Evolutionary conservation across 2,329 filamentous ascomycete species (phyloP).

Genomic region (Ophiocordyceps camponoti-saundersi): DNA sequence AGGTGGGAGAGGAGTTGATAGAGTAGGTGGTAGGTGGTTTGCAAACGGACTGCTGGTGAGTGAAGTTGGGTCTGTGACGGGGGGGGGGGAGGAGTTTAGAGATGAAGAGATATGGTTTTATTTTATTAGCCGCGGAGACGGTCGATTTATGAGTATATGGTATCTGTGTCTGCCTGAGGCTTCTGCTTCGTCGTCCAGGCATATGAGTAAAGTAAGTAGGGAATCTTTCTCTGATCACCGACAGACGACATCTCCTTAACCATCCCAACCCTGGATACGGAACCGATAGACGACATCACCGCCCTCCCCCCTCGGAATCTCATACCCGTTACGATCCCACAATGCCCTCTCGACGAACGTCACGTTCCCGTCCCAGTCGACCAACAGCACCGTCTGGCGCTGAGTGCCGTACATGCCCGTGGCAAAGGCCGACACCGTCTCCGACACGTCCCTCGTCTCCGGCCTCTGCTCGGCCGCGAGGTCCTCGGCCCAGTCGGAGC

Average conservation of each 20-base stretch:
- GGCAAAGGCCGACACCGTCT: conserved; percentile 25
- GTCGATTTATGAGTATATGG: too few species aligned
- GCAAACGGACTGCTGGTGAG: too few species aligned
- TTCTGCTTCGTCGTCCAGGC: background rate
- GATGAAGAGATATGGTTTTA: too few species aligned
- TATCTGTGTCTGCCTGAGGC: background rate
- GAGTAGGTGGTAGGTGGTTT: too few species aligned
- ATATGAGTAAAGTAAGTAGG: too few species aligned
- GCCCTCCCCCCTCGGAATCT: conserved; percentile 33
- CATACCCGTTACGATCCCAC: conserved; percentile 40
- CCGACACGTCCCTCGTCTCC: conserved; percentile 12
- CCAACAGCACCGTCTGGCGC: conserved; percentile 43
- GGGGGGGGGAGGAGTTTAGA: too few species aligned
- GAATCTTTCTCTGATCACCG: too few species aligned
- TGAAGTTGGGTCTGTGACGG: too few species aligned
- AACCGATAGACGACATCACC: conserved; percentile 41
- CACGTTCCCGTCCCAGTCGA: conserved; percentile 46
- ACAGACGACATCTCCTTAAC: too few species aligned
- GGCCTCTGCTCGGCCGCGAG: conserved; percentile 21
- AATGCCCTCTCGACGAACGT: conserved; percentile 41
- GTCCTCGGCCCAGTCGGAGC: conserved; percentile 13
- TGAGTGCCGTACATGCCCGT: conserved; percentile 49
- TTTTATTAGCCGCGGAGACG: background rate
- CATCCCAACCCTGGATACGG: conserved; percentile 35
- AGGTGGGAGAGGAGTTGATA: too few species aligned